Percentiles rank a stretch among this genome's conserved stretches.
phyloP scores from a whole-genome alignment of 257 asterid genomes.

The Solanum appendiculatum region DNA sequence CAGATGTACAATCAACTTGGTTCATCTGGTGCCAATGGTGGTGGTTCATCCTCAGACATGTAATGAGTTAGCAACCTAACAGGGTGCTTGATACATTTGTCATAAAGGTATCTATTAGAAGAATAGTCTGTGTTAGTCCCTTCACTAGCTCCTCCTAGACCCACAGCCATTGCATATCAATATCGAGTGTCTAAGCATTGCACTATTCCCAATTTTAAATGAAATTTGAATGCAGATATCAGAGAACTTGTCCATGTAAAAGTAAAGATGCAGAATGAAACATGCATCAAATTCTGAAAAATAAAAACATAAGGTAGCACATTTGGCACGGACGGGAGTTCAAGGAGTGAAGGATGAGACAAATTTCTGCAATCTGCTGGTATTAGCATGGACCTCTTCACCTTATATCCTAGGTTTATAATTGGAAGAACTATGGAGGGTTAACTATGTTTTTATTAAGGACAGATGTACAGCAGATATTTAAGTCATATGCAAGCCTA shows the following conservation, averaged over 20 bases:
- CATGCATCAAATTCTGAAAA: not conserved
- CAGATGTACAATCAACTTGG: not conserved
- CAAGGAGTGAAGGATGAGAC: not conserved
- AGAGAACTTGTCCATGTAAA: not conserved
- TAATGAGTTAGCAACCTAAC: not conserved
- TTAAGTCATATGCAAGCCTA: not conserved
- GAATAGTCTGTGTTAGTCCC: not conserved
- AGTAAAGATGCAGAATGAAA: not conserved
- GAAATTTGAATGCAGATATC: not conserved
- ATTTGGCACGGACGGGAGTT: not conserved
- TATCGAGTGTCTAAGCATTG: not conserved
- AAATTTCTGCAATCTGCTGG: not conserved
- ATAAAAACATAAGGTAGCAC: not conserved
- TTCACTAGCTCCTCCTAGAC: not conserved
- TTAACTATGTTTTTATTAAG: not conserved
- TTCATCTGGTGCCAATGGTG: not conserved
- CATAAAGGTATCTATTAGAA: not conserved
- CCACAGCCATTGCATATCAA: not conserved
- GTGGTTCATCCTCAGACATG: not conserved
- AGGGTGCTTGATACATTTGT: not conserved
- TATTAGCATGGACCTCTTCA: not conserved
- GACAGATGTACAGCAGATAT: not conserved
- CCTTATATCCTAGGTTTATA: not conserved
- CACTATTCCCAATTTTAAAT: not conserved
- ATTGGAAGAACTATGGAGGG: not conserved